phyloP scores from a whole-genome alignment of 768 basidiomycete genomes.

The Podaxis sp. region DNA sequence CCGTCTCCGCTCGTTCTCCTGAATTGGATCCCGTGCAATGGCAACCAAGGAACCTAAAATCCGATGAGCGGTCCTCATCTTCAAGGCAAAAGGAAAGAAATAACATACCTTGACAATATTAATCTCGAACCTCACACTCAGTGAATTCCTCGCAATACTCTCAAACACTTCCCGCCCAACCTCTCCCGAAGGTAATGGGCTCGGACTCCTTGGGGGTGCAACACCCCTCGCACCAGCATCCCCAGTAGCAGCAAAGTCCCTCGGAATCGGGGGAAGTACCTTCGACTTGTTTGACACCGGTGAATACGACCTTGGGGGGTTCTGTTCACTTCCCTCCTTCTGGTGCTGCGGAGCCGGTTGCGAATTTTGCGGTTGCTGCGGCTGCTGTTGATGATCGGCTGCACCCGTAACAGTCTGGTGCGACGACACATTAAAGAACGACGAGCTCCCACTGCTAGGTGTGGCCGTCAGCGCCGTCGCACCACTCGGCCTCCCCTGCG shows the following conservation, averaged over 20 bases:
- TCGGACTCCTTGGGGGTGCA: conserved; percentile 38
- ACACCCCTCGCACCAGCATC: conserved; percentile 26
- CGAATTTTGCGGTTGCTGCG: conserved; percentile 22
- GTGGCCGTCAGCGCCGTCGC: conserved; percentile 59
- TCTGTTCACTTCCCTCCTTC: conserved; percentile 15
- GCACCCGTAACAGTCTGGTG: conserved; percentile 37
- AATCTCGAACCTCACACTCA: conserved; percentile 95
- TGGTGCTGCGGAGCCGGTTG: not conserved
- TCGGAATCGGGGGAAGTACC: conserved; percentile 78
- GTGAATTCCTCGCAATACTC: conserved; percentile 67
- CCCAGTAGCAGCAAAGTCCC: conserved; percentile 47
- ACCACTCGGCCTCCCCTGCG: conserved; percentile 37
- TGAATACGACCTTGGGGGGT: conserved; percentile 38
- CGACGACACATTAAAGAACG: conserved; percentile 80
- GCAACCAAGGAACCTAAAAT: conserved; percentile 84
- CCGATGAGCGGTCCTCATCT: conserved; percentile 5
- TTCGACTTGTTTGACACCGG: conserved; percentile 53
- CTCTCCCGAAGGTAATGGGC: conserved; percentile 64
- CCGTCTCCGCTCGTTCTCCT: conserved; percentile 86
- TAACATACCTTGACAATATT: conserved; percentile 86
- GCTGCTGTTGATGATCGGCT: conserved; percentile 18
- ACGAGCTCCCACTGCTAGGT: conserved; percentile 76
- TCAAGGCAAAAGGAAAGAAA: not conserved
- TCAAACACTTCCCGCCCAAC: conserved; percentile 72
- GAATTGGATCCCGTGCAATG: conserved; percentile 94